phyloP scores from a whole-genome alignment of 1,284 basidiomycete species.

The Cryptococcus sp. region DNA sequence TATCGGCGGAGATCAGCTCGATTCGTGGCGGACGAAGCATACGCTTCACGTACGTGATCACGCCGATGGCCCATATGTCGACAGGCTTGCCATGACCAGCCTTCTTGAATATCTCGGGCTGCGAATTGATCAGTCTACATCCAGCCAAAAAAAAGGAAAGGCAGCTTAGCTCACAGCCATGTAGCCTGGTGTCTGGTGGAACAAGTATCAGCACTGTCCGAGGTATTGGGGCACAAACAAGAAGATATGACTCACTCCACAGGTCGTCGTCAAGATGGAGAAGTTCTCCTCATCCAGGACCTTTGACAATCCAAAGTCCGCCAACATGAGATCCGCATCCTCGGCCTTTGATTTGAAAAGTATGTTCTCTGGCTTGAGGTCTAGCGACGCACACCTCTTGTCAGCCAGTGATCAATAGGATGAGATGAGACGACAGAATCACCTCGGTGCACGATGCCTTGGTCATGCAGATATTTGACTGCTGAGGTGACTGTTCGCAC shows the following conservation, averaged over 20 bases:
- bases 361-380: conserved; percentile 96
- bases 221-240: conserved; percentile 57
- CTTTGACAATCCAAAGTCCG: conserved; percentile 82
- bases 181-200: conserved; percentile 59
- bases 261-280: conserved; percentile 87
- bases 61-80: conserved; percentile 96
- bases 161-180: conserved; percentile 66
- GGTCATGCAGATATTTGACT: conserved; percentile 88
- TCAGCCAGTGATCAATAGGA: neutral
- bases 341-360: conserved; percentile 88
- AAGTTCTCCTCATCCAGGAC: conserved; percentile 90
- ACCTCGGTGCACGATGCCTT: conserved; percentile 95
- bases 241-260: conserved; percentile 61
- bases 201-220: conserved; percentile 5
- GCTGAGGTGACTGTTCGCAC: conserved; percentile 83
- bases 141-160: no score
- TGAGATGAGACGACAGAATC: conserved; percentile 24
- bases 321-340: conserved; percentile 93
- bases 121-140: conserved; percentile 3
- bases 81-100: conserved; percentile 94
- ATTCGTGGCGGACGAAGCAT: neutral
- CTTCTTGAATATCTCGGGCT: conserved; percentile 95
- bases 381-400: conserved; percentile 52
- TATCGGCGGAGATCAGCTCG: conserved; percentile 11
- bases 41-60: conserved; percentile 65